Conservation (phyloP, 805 yeast genomes). For the Wickerhamomyces subpelliculosus region DNA sequence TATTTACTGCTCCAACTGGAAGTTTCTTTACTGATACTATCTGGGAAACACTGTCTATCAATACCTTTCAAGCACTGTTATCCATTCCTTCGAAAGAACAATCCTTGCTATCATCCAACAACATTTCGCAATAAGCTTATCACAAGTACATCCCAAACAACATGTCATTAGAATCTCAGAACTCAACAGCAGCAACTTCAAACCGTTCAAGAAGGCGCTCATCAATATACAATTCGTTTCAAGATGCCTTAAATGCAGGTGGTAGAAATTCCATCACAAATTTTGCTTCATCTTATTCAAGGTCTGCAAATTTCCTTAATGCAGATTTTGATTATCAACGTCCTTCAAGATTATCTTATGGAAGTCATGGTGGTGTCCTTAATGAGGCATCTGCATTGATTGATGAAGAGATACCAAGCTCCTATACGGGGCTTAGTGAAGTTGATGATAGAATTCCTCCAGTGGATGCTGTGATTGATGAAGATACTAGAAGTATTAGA, state of each 20-base stretch:
- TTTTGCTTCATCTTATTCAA: constrained; percentile 20
- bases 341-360: constrained; percentile 9
- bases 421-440: not conserved
- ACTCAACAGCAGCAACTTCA: not conserved
- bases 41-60: too few species aligned
- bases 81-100: too few species aligned
- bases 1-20: too few species aligned
- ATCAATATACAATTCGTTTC: constrained; percentile 15
- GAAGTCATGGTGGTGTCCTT: not conserved
- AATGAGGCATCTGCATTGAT: constrained; percentile 9
- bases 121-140: too few species aligned
- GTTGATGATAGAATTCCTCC: not conserved
- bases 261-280: constrained; percentile 20
- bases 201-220: not conserved
- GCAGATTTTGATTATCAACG: constrained; percentile 21
- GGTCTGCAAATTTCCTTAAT: constrained; percentile 19
- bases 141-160: too few species aligned
- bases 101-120: too few species aligned
- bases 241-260: constrained; percentile 16
- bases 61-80: too few species aligned
- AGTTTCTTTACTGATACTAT: too few species aligned
- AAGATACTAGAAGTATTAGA: constrained; percentile 12
- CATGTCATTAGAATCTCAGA: too few species aligned
- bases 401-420: not conserved
- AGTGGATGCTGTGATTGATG: not conserved